Percentiles rank a stretch among this genome's conserved stretches.
Conservation (phyloP, 306 rosid genomes). For the Geum urbanum region DNA sequence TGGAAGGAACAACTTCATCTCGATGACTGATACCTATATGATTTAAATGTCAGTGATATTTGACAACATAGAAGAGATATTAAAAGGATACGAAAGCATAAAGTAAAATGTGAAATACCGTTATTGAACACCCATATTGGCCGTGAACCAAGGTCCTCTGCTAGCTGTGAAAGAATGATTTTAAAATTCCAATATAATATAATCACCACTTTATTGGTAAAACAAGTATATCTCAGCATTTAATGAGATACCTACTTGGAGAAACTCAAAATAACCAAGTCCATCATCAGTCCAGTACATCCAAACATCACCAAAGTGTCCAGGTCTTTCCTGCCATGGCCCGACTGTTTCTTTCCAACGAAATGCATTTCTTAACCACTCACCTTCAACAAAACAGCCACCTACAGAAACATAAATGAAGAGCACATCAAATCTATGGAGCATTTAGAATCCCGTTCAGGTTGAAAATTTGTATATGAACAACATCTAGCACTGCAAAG, state of each 20-base stretch:
- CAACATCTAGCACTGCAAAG: background rate
- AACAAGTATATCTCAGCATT: background rate
- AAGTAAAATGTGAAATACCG: constrained; percentile 43
- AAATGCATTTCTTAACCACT: constrained; percentile 91
- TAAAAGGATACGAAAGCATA: constrained; percentile 12
- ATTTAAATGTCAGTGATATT: constrained; percentile 22
- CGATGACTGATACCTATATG: constrained; percentile 74
- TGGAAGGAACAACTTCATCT: constrained; percentile 58
- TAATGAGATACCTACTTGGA: constrained; percentile 52
- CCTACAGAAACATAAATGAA: constrained; percentile 36
- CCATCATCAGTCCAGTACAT: constrained; percentile 99
- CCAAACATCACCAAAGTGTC: constrained; percentile 99
- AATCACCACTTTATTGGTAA: background rate
- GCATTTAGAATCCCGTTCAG: background rate
- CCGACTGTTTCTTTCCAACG: constrained; percentile 88
- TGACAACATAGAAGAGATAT: background rate
- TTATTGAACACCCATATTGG: constrained; percentile 97
- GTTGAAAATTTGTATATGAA: background rate
- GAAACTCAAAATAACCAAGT: constrained; percentile 89
- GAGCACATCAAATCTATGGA: background rate
- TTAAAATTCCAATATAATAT: background rate
- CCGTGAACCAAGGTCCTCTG: constrained; percentile 71
- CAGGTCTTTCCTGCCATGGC: constrained; percentile 97
- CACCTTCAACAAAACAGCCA: constrained; percentile 98
- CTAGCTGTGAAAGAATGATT: constrained; percentile 47